Evolutionary conservation across 345 rosid genomes (phyloP).

Genomic region (Populus davidiana): DNA sequence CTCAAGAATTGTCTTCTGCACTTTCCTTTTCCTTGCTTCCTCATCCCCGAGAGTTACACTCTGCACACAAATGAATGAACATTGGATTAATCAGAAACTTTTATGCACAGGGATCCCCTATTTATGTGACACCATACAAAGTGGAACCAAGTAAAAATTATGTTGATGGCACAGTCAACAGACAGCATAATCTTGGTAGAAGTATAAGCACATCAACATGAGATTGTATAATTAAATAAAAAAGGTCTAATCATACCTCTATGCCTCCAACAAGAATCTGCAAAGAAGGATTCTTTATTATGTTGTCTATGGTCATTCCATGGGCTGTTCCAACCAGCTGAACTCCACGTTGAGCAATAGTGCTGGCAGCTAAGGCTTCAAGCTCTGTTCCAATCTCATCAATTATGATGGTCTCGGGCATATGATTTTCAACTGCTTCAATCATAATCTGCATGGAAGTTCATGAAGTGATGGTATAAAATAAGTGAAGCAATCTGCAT

Average conservation of each 20-base stretch:
- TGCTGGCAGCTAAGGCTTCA: slow-evolving; percentile 96
- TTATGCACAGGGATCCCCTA: too few species aligned
- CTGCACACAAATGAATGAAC: slow-evolving; percentile 35
- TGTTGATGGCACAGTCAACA: background rate
- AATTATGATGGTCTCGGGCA: slow-evolving; percentile 89
- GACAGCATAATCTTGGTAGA: background rate
- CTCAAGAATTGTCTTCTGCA: slow-evolving; percentile 94
- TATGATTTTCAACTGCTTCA: slow-evolving; percentile 98
- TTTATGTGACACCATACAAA: too few species aligned
- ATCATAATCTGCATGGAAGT: slow-evolving; percentile 70
- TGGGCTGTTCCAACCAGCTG: slow-evolving; percentile 96
- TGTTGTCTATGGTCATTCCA: slow-evolving; percentile 88
- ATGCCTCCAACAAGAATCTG: slow-evolving; percentile 91
- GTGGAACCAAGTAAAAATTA: too few species aligned
- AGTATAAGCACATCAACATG: background rate
- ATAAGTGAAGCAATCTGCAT: slow-evolving; percentile 40
- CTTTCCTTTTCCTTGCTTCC: slow-evolving; percentile 88
- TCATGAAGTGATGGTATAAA: slow-evolving; percentile 8
- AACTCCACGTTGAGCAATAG: slow-evolving; percentile 97
- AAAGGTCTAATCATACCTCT: slow-evolving; percentile 47
- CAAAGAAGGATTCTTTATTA: slow-evolving; percentile 87
- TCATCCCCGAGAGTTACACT: slow-evolving; percentile 97
- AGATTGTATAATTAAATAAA: slow-evolving; percentile 6
- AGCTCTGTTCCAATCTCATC: slow-evolving; percentile 98
- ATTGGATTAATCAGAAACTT: background rate